A percentile compares a stretch with the other conserved stretches of the same genome.
Conservation (phyloP, 305 asterid genomes). For the Rubia balearica region DNA sequence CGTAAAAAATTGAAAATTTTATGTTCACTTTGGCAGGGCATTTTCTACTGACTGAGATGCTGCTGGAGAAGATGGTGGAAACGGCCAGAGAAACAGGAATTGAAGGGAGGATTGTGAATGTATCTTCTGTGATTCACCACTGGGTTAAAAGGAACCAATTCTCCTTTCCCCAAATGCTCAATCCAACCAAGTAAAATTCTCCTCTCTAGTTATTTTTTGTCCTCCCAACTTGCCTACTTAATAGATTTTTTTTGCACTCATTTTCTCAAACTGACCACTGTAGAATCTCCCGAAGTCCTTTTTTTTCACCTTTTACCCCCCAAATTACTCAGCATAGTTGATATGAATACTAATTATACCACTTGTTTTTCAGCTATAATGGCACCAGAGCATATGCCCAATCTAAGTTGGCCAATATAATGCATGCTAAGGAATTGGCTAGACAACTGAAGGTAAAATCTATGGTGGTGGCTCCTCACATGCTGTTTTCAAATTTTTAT, state of each 20-base stretch:
- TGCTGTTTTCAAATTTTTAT: background rate
- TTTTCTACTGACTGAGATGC: slow-evolving; percentile 73
- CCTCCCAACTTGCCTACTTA: background rate
- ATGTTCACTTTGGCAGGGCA: slow-evolving; percentile 48
- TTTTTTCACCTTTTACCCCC: background rate
- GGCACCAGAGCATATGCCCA: slow-evolving; percentile 89
- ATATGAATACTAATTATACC: no score
- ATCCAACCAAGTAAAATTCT: slow-evolving; percentile 52
- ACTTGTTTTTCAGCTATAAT: slow-evolving; percentile 40
- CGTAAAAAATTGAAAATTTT: background rate
- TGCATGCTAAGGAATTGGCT: slow-evolving; percentile 86
- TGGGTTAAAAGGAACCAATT: slow-evolving; percentile 64
- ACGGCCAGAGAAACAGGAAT: slow-evolving; percentile 60
- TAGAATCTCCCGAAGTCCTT: no score
- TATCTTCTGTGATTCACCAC: slow-evolving; percentile 79
- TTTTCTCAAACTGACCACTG: background rate
- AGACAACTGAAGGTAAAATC: slow-evolving; percentile 66
- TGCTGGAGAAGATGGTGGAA: slow-evolving; percentile 72
- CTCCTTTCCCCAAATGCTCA: slow-evolving; percentile 55
- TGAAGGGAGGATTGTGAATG: slow-evolving; percentile 86
- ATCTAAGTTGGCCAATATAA: slow-evolving; percentile 76
- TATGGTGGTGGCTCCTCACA: background rate
- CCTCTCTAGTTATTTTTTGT: background rate
- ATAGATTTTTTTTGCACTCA: background rate
- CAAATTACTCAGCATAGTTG: background rate